These are phyloP conservation scores for Zopfochytrium polystomum DNA, from an alignment of 371 early-diverging fungal species.

Conservation along the genomic window DNA sequence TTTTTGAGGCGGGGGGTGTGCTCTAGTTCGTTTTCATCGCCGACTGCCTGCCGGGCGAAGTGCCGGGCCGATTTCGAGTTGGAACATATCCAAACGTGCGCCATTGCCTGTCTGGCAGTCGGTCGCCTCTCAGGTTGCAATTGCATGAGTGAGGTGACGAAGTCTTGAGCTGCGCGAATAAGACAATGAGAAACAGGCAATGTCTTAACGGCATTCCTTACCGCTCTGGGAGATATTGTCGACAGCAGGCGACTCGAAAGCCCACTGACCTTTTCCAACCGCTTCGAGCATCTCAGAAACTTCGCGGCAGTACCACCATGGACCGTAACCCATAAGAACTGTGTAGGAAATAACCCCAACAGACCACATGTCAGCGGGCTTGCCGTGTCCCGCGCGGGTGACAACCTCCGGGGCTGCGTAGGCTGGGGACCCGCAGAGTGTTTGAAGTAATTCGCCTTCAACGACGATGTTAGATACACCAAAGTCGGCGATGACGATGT, in stretches of 20 bases:
- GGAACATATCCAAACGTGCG: too few relatives aligned
- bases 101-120: slow-evolving; percentile 32
- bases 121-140: slow-evolving; percentile 35
- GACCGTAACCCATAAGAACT: slow-evolving; percentile 44
- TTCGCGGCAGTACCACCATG: slow-evolving; percentile 48
- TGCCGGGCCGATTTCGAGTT: too few relatives aligned
- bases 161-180: slow-evolving; percentile 33
- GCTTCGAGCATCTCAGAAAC: slow-evolving; percentile 32
- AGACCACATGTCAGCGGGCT: slow-evolving; percentile 59
- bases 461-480: slow-evolving; percentile 43
- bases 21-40: too few relatives aligned
- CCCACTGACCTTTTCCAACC: slow-evolving; percentile 25
- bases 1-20: too few relatives aligned
- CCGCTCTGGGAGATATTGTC: slow-evolving; percentile 30
- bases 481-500: slow-evolving; percentile 51
- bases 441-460: slow-evolving; percentile 32
- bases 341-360: slow-evolving; percentile 57
- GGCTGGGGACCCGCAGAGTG: slow-evolving; percentile 70
- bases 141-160: slow-evolving; percentile 29
- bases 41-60: too few relatives aligned
- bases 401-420: slow-evolving; percentile 42
- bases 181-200: background rate
- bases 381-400: slow-evolving; percentile 32
- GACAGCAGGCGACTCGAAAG: slow-evolving; percentile 40
- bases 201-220: slow-evolving; percentile 10